phyloP scores from a whole-genome alignment of 768 basidiomycete genomes.

The Kwoniella europaea region DNA sequence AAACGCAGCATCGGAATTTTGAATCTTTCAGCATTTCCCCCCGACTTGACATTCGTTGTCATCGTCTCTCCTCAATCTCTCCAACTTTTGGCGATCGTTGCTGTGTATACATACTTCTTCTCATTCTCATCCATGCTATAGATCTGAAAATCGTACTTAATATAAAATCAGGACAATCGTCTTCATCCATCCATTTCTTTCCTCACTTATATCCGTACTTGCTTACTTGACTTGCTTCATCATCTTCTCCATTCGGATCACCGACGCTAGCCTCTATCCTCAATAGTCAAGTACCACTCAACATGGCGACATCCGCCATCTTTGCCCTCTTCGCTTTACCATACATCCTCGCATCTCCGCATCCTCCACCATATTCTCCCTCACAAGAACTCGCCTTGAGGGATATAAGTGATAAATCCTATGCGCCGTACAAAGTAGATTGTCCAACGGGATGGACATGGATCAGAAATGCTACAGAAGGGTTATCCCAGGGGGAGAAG shows the following conservation, averaged over 20 bases:
- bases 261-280: not conserved
- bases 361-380: not conserved
- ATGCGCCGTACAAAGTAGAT: constrained; percentile 48
- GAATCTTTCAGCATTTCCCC: too few species aligned
- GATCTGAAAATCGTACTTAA: not conserved
- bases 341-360: constrained; percentile 19
- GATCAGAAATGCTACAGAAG: constrained; percentile 41
- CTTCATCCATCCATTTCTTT: not conserved
- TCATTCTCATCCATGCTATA: not conserved
- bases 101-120: not conserved
- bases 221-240: too few species aligned
- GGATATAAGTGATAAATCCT: constrained; percentile 23
- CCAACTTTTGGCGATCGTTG: not conserved
- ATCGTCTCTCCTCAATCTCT: not conserved
- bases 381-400: constrained; percentile 10
- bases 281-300: not conserved
- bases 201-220: not conserved
- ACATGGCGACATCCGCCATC: constrained; percentile 13
- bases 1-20: too few species aligned
- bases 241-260: not conserved
- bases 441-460: constrained; percentile 49
- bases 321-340: not conserved
- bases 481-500: constrained; percentile 38
- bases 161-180: not conserved
- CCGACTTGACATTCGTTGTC: not conserved